Evolutionary conservation across 1,284 basidiomycete species (phyloP).

Genomic region (Rhodotorula sp.): DNA sequence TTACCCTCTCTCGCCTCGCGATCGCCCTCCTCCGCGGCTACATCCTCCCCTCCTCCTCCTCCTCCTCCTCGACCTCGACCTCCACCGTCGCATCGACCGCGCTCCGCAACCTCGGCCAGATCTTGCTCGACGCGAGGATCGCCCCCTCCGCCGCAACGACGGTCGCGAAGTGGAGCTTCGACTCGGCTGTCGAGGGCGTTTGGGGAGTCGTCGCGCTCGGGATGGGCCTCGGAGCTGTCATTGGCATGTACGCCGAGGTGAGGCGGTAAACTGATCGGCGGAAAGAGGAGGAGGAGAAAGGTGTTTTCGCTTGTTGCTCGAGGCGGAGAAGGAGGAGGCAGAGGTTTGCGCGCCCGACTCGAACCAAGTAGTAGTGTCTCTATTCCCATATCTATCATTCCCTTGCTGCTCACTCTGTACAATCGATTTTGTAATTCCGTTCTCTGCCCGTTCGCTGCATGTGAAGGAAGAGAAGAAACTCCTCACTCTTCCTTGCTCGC

Average conservation of each 20-base stretch:
- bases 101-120: background rate
- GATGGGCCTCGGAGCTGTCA: slow-evolving; percentile 11
- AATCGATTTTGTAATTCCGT: too few relatives aligned
- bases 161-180: slow-evolving; percentile 13
- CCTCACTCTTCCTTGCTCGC: background rate
- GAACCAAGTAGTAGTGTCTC: too few relatives aligned
- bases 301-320: background rate
- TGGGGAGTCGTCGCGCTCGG: slow-evolving; percentile 28
- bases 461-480: too few relatives aligned
- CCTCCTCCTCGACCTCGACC: background rate
- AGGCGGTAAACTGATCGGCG: too few relatives aligned
- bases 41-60: slow-evolving; percentile 16
- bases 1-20: slow-evolving; percentile 27
- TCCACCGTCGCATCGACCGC: background rate
- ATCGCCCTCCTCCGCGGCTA: slow-evolving; percentile 27
- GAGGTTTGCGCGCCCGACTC: background rate
- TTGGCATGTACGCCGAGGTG: slow-evolving; percentile 2
- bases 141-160: slow-evolving; percentile 2
- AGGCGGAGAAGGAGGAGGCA: background rate
- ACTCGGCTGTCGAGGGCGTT: slow-evolving; percentile 11
- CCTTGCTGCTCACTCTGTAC: too few relatives aligned
- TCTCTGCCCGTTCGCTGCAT: too few relatives aligned
- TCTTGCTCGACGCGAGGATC: slow-evolving; percentile 11
- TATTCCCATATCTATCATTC: too few relatives aligned
- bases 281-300: background rate